phyloP scores from a whole-genome alignment of 768 basidiomycete genomes.

The Pulveroboletus ravenelii region DNA sequence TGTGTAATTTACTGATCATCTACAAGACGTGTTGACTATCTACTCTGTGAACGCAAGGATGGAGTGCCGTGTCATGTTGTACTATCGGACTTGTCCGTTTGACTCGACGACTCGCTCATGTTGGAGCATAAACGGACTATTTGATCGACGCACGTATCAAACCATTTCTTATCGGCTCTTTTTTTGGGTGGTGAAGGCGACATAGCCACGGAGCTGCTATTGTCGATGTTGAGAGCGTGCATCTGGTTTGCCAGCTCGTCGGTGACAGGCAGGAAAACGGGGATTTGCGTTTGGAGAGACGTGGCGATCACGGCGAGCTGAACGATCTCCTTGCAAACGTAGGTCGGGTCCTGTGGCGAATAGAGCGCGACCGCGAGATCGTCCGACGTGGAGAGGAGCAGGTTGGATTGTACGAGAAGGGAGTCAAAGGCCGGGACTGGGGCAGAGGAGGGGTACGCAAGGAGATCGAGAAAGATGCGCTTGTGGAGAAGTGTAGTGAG shows the following conservation, averaged over 20 bases:
- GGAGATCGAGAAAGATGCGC: slow-evolving; percentile 49
- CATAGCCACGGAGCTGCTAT: background rate
- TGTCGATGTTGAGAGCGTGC: slow-evolving; percentile 18
- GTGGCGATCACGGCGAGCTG: slow-evolving; percentile 36
- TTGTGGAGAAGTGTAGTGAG: slow-evolving; percentile 60
- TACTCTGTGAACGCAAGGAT: background rate
- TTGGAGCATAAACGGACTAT: slow-evolving; percentile 41
- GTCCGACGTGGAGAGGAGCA: slow-evolving; percentile 53
- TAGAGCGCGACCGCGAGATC: slow-evolving; percentile 67
- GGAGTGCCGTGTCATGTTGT: background rate
- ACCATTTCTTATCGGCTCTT: slow-evolving; percentile 52
- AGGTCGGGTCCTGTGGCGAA: slow-evolving; percentile 49
- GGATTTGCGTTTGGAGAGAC: slow-evolving; percentile 31
- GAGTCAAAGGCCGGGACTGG: slow-evolving; percentile 40
- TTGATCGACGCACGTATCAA: slow-evolving; percentile 60
- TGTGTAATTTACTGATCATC: slow-evolving; percentile 15
- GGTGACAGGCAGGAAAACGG: slow-evolving; percentile 19
- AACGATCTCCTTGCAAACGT: slow-evolving; percentile 38
- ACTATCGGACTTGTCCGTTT: slow-evolving; percentile 3
- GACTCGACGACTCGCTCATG: slow-evolving; percentile 24
- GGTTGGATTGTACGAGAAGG: slow-evolving; percentile 46
- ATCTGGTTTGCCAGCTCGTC: slow-evolving; percentile 25
- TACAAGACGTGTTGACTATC: slow-evolving; percentile 9
- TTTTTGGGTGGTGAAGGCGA: slow-evolving; percentile 14
- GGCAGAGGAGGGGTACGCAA: slow-evolving; percentile 32